phyloP scores from a whole-genome alignment of 352 stramenopile species.

The Globisporangium paddicum region DNA sequence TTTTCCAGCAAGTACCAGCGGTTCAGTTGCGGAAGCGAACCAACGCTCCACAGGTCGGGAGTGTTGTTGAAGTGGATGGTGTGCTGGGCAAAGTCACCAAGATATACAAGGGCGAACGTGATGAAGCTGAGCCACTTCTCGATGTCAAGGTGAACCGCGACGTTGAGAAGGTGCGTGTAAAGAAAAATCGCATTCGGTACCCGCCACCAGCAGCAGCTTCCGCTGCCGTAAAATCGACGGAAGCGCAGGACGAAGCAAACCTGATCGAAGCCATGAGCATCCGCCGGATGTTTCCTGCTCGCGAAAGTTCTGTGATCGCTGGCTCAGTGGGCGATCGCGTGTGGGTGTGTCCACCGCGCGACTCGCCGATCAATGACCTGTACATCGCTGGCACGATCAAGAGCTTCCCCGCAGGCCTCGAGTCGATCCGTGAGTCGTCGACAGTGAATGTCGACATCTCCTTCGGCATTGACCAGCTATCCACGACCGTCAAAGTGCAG shows the following conservation, averaged over 20 bases:
- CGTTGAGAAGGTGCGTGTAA: slow-evolving; percentile 51
- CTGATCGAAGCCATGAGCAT: slow-evolving; percentile 72
- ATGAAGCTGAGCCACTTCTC: slow-evolving; percentile 14
- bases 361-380: slow-evolving; percentile 27
- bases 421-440: slow-evolving; percentile 37
- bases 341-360: slow-evolving; percentile 44
- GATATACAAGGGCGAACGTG: slow-evolving; percentile 24
- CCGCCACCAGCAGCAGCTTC: slow-evolving; percentile 17
- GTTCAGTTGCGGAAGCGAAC: slow-evolving; percentile 33
- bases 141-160: slow-evolving; percentile 49
- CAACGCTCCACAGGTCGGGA: slow-evolving; percentile 49
- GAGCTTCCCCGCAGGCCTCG: slow-evolving; percentile 47
- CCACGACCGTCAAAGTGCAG: slow-evolving; percentile 45
- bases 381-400: slow-evolving; percentile 58
- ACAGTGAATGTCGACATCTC: slow-evolving; percentile 49
- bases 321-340: slow-evolving; percentile 60
- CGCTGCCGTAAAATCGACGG: background rate
- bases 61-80: slow-evolving; percentile 68
- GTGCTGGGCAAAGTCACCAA: slow-evolving; percentile 53
- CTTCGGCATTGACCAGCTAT: slow-evolving; percentile 31
- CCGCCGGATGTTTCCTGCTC: slow-evolving; percentile 54
- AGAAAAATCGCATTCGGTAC: slow-evolving; percentile 46
- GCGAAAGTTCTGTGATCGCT: slow-evolving; percentile 45
- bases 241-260: slow-evolving; percentile 13
- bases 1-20: slow-evolving; percentile 42